A percentile compares a stretch with the other conserved stretches of the same genome.
These are phyloP conservation scores for Melaleuca alternifolia DNA, from an alignment of 345 rosid genomes.

Conservation along the genomic window DNA sequence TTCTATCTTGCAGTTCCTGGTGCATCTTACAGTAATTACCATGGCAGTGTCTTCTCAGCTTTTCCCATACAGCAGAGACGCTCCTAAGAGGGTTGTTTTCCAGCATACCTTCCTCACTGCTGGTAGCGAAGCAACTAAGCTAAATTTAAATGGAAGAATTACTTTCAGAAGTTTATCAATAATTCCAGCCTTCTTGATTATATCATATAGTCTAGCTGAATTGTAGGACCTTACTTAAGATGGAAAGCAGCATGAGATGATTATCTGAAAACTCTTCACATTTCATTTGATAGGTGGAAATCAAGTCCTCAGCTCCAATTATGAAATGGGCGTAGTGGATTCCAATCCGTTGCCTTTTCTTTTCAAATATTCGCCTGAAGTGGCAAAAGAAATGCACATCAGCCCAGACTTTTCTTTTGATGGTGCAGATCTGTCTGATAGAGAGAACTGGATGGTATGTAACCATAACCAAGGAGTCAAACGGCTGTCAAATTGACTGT, in stretches of 20 bases:
- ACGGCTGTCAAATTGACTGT: not conserved
- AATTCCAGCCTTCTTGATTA: not conserved
- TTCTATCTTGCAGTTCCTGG: conserved; percentile 56
- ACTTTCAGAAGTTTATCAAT: not conserved
- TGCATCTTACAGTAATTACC: conserved; percentile 57
- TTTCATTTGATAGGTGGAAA: conserved; percentile 46
- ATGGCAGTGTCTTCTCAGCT: conserved; percentile 82
- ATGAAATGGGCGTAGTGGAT: conserved; percentile 69
- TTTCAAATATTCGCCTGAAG: conserved; percentile 63
- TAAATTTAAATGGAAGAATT: not conserved
- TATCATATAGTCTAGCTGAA: not conserved
- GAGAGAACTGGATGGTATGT: conserved; percentile 54
- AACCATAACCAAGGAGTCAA: not conserved
- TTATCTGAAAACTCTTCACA: not conserved
- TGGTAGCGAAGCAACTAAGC: conserved; percentile 33
- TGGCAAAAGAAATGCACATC: conserved; percentile 44
- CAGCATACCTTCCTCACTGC: conserved; percentile 66
- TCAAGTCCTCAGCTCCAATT: conserved; percentile 48
- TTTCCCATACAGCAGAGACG: conserved; percentile 81
- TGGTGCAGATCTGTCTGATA: conserved; percentile 37
- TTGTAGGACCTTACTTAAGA: not conserved
- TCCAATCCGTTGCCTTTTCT: conserved; percentile 70
- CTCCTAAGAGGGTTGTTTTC: conserved; percentile 86
- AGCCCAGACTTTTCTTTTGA: conserved; percentile 38
- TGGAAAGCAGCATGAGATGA: not conserved